Evolutionary conservation across 1,139 yeast species (phyloP).

Genomic region (Suhomyces maxii): DNA sequence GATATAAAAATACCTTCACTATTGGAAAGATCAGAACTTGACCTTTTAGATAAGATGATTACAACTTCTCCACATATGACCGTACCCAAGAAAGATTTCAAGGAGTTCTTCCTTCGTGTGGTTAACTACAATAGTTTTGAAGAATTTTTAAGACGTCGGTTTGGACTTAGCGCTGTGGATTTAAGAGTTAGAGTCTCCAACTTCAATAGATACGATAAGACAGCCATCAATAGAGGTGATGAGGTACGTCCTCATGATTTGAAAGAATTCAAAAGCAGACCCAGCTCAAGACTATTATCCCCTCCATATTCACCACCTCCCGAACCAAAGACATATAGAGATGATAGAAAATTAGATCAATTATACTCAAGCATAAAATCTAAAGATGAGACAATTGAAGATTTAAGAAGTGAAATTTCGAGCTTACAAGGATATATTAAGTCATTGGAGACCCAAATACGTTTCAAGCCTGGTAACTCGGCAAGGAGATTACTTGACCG

Average conservation of each 20-base stretch:
- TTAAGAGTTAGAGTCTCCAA: conserved; percentile 4
- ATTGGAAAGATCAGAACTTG: conserved; percentile 27
- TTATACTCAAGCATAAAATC: neutral
- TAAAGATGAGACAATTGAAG: conserved; percentile 8
- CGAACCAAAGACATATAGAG: neutral
- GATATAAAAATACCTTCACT: conserved; percentile 22
- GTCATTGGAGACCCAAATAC: conserved; percentile 22
- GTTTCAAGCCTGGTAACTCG: conserved; percentile 7
- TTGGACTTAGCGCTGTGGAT: conserved; percentile 19
- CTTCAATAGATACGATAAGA: neutral
- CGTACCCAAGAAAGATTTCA: conserved; percentile 29
- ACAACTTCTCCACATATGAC: conserved; percentile 28
- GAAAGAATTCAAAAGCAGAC: neutral
- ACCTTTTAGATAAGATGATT: conserved; percentile 27
- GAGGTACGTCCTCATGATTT: too few relatives aligned
- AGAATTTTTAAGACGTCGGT: conserved; percentile 27
- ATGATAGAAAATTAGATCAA: neutral
- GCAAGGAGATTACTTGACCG: conserved; percentile 6
- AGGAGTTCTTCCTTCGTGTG: conserved; percentile 30
- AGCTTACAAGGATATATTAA: conserved; percentile 22
- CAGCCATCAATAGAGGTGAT: too few relatives aligned
- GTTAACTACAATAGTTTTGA: conserved; percentile 25
- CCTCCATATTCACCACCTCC: conserved; percentile 13
- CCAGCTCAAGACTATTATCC: conserved; percentile 6
- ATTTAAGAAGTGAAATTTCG: conserved; percentile 21